phyloP scores from a whole-genome alignment of 768 basidiomycete genomes.

The Termitomyces sp. region DNA sequence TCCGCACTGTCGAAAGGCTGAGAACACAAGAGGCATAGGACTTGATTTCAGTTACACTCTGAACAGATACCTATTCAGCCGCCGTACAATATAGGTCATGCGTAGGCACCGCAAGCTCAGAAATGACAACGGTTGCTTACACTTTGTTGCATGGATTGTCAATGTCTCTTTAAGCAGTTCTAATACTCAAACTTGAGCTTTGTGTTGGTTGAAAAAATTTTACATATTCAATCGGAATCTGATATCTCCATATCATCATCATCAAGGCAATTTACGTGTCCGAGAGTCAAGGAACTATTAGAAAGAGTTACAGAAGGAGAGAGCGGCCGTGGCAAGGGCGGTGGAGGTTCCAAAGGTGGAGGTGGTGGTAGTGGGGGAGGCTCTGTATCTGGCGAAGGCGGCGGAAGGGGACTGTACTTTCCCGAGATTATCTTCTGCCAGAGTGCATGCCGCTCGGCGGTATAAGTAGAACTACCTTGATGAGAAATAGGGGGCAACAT shows the following conservation, averaged over 20 bases:
- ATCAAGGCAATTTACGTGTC: not conserved
- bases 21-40: not conserved
- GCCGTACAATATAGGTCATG: too few species aligned
- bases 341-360: constrained; percentile 10
- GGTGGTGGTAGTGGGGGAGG: constrained; percentile 17
- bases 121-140: not conserved
- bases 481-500: constrained; percentile 28
- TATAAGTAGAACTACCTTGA: constrained; percentile 20
- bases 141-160: not conserved
- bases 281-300: not conserved
- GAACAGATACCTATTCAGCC: not conserved
- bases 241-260: constrained; percentile 28
- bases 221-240: constrained; percentile 14
- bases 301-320: constrained; percentile 15
- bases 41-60: not conserved
- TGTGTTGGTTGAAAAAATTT: not conserved
- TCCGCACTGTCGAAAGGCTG: not conserved
- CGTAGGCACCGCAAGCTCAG: too few species aligned
- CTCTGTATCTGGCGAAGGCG: constrained; percentile 9
- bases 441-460: constrained; percentile 31
- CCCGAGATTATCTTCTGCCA: constrained; percentile 32
- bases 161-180: not conserved
- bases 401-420: constrained; percentile 7
- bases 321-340: constrained; percentile 8
- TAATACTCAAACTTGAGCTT: too few species aligned